These are phyloP conservation scores for Begonia peltatifolia DNA, from an alignment of 306 rosid genomes.

Conservation along the genomic window DNA sequence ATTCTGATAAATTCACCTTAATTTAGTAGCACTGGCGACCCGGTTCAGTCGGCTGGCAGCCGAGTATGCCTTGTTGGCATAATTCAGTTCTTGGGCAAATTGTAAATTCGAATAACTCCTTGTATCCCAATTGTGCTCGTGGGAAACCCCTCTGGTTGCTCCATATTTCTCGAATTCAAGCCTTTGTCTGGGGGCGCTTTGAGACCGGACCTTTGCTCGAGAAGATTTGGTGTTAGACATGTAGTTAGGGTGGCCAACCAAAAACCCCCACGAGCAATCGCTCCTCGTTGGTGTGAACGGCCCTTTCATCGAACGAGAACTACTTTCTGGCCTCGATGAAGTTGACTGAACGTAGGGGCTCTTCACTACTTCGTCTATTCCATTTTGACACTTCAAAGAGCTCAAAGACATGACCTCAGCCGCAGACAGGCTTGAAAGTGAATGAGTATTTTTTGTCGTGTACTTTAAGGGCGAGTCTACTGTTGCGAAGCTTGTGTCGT, in stretches of 20 bases:
- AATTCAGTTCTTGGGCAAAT: conserved; percentile 19
- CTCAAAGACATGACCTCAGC: conserved; percentile 16
- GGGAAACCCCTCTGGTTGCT: conserved; percentile 22
- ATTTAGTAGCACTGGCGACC: conserved; percentile 26
- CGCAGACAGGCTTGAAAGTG: conserved; percentile 24
- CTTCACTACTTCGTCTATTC: conserved; percentile 42
- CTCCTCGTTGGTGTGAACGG: conserved; percentile 68
- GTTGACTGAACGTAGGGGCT: conserved; percentile 60
- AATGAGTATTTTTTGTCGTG: conserved; percentile 23
- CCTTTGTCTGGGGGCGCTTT: conserved; percentile 89
- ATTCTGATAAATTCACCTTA: conserved; percentile 22
- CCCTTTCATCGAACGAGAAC: conserved; percentile 35
- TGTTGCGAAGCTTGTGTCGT: conserved; percentile 14
- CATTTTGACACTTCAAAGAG: conserved; percentile 23
- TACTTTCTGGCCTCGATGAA: conserved; percentile 48
- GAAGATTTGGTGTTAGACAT: conserved; percentile 88
- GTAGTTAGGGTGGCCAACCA: conserved; percentile 57
- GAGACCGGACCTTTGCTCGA: conserved; percentile 80
- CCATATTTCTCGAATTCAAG: conserved; percentile 50
- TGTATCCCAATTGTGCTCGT: conserved; percentile 39
- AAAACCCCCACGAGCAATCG: conserved; percentile 56
- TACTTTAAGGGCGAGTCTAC: conserved; percentile 46
- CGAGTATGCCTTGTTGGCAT: conserved; percentile 19
- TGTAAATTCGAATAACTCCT: conserved; percentile 32
- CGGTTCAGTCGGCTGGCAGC: conserved; percentile 28